Evolutionary conservation across 805 yeast species (phyloP).

Genomic region (Yarrowia osloensis): DNA sequence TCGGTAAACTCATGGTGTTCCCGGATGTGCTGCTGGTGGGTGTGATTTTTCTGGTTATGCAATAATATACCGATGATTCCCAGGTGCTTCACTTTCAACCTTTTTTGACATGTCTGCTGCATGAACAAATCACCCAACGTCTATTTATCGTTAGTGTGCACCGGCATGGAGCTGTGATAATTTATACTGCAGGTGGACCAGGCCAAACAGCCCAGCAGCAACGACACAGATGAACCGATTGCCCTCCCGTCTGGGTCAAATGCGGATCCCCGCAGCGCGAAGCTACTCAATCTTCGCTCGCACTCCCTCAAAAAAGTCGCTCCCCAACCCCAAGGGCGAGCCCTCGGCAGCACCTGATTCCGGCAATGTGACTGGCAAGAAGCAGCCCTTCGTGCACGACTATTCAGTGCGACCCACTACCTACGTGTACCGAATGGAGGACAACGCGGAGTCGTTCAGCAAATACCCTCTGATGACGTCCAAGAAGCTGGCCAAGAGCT

Average conservation of each 20-base stretch:
- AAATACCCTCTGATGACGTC: slow-evolving; percentile 49
- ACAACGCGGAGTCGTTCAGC: slow-evolving; percentile 46
- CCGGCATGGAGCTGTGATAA: not conserved
- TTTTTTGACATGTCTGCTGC: not conserved
- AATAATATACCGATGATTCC: not conserved
- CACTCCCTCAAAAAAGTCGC: slow-evolving; percentile 2
- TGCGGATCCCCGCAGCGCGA: not conserved
- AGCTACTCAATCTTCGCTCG: slow-evolving; percentile 22
- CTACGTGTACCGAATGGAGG: slow-evolving; percentile 42
- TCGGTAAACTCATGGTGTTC: not conserved
- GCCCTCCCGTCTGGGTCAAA: slow-evolving; percentile 7
- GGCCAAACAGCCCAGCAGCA: not conserved
- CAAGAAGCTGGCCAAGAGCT: slow-evolving; percentile 41
- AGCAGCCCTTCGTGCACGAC: slow-evolving; percentile 38
- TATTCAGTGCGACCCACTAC: slow-evolving; percentile 43
- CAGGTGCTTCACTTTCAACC: not conserved
- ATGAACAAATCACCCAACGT: slow-evolving; percentile 24
- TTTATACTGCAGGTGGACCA: slow-evolving; percentile 2
- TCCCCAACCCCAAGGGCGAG: slow-evolving; percentile 21
- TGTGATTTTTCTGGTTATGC: not conserved
- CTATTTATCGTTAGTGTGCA: not conserved
- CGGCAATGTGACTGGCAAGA: not conserved
- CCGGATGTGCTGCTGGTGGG: not conserved
- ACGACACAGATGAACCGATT: slow-evolving; percentile 6
- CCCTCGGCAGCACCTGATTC: slow-evolving; percentile 17